These are phyloP conservation scores for Globisporangium lucens DNA, from an alignment of 352 stramenopile genomes.

Conservation along the genomic window DNA sequence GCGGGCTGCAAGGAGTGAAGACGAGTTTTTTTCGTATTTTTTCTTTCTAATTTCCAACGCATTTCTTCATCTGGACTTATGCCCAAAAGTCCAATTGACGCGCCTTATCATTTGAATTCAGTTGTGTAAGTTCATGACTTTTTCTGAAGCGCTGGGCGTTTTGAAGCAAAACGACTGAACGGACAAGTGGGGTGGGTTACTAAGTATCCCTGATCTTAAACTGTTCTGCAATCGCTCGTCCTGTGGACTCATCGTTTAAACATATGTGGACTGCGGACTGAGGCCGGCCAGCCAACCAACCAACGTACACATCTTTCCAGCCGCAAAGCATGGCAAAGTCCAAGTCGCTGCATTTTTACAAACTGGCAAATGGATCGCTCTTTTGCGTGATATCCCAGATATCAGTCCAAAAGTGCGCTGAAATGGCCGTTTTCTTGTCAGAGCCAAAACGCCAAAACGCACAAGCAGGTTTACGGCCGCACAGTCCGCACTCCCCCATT, in stretches of 20 bases:
- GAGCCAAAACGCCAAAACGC: background rate
- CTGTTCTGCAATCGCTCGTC: background rate
- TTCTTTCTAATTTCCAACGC: background rate
- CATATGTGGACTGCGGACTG: background rate
- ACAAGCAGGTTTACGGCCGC: background rate
- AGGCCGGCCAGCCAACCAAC: background rate
- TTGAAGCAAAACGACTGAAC: background rate
- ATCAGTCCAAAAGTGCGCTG: background rate
- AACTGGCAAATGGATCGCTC: background rate
- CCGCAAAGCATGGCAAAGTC: background rate
- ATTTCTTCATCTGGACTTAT: background rate
- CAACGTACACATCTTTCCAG: background rate
- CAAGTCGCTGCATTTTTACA: background rate
- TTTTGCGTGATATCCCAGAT: background rate
- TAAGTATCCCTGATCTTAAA: background rate
- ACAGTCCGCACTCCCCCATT: background rate
- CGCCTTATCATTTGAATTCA: background rate
- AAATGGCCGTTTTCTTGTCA: no score
- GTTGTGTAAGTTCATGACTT: background rate
- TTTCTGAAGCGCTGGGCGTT: background rate
- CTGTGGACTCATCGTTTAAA: background rate
- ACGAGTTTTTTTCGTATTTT: no score
- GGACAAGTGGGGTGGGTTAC: background rate
- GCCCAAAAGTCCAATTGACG: background rate
- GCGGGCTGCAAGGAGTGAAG: background rate